Evolutionary conservation across 2,329 filamentous ascomycete genomes (phyloP).

Genomic region (Gnomoniopsis smithogilvyi): DNA sequence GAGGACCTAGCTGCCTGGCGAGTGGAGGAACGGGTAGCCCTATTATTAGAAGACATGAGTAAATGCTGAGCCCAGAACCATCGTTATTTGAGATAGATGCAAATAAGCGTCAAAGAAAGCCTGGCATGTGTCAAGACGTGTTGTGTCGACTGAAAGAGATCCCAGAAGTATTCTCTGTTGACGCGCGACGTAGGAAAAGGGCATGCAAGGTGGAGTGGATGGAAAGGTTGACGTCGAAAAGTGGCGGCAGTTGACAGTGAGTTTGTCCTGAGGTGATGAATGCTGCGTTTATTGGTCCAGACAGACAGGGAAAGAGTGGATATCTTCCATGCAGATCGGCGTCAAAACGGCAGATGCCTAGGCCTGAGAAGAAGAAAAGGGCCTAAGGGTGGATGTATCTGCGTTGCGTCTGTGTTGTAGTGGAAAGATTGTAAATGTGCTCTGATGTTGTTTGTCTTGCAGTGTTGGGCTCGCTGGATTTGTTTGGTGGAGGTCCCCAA

Average conservation of each 20-base stretch:
- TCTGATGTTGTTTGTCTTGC: neutral
- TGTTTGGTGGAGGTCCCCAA: conserved; percentile 8
- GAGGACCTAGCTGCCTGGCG: conserved; percentile 73
- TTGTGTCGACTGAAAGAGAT: conserved; percentile 23
- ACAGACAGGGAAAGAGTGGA: neutral
- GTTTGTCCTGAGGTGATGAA: neutral
- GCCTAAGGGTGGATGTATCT: neutral
- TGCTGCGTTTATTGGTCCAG: neutral
- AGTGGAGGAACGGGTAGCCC: conserved; percentile 89
- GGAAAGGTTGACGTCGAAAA: neutral
- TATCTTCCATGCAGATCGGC: neutral
- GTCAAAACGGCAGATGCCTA: neutral
- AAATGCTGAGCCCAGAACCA: conserved; percentile 26
- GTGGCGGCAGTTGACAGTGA: neutral
- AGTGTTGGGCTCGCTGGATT: neutral
- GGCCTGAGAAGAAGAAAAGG: too few species aligned
- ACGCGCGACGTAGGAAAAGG: neutral
- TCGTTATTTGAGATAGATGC: conserved; percentile 19
- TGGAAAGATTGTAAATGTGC: neutral
- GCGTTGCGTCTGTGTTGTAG: neutral
- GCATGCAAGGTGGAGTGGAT: neutral
- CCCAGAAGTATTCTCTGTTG: neutral
- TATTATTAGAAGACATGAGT: conserved; percentile 84
- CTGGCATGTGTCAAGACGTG: neutral
- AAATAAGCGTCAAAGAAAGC: conserved; percentile 9